A percentile compares a stretch with the other conserved stretches of the same genome.
phyloP scores from a whole-genome alignment of 441 rosid genomes.

The Gossypium gossypioides region DNA sequence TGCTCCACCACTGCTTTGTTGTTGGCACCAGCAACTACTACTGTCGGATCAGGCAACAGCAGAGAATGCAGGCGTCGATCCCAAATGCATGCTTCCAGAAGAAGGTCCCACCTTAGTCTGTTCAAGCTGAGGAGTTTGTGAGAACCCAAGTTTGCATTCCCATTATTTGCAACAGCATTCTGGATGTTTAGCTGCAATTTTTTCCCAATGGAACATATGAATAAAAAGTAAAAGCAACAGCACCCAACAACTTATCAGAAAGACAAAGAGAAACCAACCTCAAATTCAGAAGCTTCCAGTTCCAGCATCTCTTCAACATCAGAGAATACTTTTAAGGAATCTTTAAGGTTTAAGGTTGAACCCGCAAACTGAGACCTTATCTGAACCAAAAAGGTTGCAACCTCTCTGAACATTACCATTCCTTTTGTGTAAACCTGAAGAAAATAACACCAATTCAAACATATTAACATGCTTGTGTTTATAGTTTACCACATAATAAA shows the following conservation, averaged over 20 bases:
- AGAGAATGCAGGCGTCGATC: conserved; percentile 61
- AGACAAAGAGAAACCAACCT: conserved; percentile 42
- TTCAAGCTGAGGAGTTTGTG: conserved; percentile 55
- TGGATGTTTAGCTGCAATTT: conserved; percentile 33
- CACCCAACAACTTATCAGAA: not conserved
- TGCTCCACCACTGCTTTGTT: conserved; percentile 26
- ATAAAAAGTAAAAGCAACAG: not conserved
- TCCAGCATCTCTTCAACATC: conserved; percentile 58
- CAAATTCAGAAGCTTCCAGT: conserved; percentile 46
- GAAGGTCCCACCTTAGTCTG: conserved; percentile 66
- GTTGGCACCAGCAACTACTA: conserved; percentile 25
- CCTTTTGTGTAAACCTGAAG: conserved; percentile 55
- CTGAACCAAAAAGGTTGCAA: conserved; percentile 42
- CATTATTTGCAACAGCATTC: conserved; percentile 33
- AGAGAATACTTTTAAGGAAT: conserved; percentile 40
- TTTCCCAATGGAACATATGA: not conserved
- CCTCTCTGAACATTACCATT: conserved; percentile 46
- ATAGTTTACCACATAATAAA: not conserved
- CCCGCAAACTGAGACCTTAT: conserved; percentile 38
- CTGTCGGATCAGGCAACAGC: conserved; percentile 37
- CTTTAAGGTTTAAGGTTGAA: conserved; percentile 36
- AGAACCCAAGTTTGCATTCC: conserved; percentile 29
- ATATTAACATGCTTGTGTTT: not conserved
- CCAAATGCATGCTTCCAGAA: conserved; percentile 72
- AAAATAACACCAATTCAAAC: conserved; percentile 3